Base-by-base conservation (phyloP, 2,329 filamentous ascomycete species). In the Chaetomium sp. region DNA sequence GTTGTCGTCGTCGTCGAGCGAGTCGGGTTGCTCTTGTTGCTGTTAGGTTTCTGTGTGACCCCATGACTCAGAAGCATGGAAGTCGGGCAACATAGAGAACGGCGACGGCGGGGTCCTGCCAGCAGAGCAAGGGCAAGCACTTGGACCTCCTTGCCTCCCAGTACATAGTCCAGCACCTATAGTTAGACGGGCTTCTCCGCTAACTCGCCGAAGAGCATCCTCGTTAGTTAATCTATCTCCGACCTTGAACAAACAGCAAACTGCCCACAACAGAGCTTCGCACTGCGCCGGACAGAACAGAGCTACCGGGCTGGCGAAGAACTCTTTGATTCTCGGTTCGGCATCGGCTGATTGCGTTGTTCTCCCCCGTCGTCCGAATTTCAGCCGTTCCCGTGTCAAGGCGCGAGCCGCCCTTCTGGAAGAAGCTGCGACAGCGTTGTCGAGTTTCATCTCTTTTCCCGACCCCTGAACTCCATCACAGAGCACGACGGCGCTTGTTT, bases 391-490 rank as follows among this genome's bases (percentile, higher is more conserved):
- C 49, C 35, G 35, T 45, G 25, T 59, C 42, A 55, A 55, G 50
- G 51, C 49, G 25, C 50, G 47, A 56, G 55, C 45, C 67, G 68
- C 13, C 67, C 47, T 73, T 73, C 72, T 73, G 68, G 70, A 74
- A 74, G 64, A 69, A 72, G 65, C 66, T 69, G 72, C 67, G 67
- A 72, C 71, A 63, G 23, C 31, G 42, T 54, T 25, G 51, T 57
- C 68, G 51, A 65, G 70, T 72, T 72, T 72, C 70, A 70, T 64
- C 51, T 74, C 65, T 62, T 66, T 64, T 47, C 53, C 61, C 60
- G 55, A 53, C 42, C 63, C 67, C 66, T 67, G 59, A 50, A 42
- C 23, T 51, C 63, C 65, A 61, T 60, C 55, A 31, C 51, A 47
- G 59, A 64, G 38, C 57, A 35, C 62, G 47, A 56, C 42, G 61